Evolutionary conservation across 140 eudicot genomes (phyloP), one percentile per base, ranked within the genome.

Genomic region (Cichorium intybus): DNA sequence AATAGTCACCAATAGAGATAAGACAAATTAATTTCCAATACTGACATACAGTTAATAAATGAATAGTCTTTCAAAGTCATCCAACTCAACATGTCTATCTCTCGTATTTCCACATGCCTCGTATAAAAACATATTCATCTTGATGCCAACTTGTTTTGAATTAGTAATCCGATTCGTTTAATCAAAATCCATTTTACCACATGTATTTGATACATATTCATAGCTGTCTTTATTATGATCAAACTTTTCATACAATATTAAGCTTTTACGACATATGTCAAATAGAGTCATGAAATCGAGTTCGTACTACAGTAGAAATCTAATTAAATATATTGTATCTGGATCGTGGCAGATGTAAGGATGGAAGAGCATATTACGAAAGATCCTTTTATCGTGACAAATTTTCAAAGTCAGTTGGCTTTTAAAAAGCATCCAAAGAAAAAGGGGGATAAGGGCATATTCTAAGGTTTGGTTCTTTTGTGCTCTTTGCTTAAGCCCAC

Each of bases 381-480:
- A 75, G 65, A 75, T 75, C 65, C 80, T 48, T 37, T 51, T 57
- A 31, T 57, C 46, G n/a, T 57, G n/a, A 31, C 63, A 27, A 39
- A 18, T 20, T 66, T 60, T 66, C 69, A 74, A 67, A 58, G 60
- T 56, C 52, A 64, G 39, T 54, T 73, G 53, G 34, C 60, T 73
- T 73, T 73, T 73, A 39, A 43, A 73, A 55, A 45, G 71, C 71
- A 72, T 39, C 56, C 77, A 72, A 53, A 29, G 45, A 14, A 73
- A 73, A 65, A 60, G 64, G 49, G 26, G 24, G 75, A 74, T 74
- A 67, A 66, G 48, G 75, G 75, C 64, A 75, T 75, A 75, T 75
- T 75, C 80, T 52, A 60, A 52, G 48, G 26, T 51, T 51, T 59
- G 75, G 70, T 75, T 60, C 80, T 51, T 75, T 75, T 75, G 58